These are phyloP conservation scores for Pholiota conissans DNA, from an alignment of 768 basidiomycete species.

Conservation along the genomic window DNA sequence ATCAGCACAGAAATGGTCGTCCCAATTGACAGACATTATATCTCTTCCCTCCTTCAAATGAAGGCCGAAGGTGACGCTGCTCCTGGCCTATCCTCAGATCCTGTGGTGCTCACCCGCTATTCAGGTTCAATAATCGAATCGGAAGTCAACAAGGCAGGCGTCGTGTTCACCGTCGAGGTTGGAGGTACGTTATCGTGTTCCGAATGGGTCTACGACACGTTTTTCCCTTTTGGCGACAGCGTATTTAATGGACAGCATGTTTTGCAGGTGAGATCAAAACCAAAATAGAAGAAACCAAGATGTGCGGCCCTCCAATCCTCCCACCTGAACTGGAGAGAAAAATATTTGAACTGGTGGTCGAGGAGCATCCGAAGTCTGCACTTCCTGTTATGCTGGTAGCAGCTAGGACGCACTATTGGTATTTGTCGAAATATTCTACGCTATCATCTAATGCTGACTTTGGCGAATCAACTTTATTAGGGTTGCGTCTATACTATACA, in stretches of 20 bases:
- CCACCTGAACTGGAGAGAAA: background rate
- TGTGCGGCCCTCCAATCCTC: background rate
- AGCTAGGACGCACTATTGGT: constrained; percentile 13
- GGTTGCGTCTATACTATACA: constrained; percentile 10
- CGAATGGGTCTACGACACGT: background rate
- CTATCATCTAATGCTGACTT: background rate
- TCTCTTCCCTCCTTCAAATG: too few relatives aligned
- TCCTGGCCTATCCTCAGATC: too few relatives aligned
- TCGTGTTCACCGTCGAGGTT: background rate
- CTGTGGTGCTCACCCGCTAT: too few relatives aligned
- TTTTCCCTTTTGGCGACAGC: background rate
- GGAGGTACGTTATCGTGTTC: background rate
- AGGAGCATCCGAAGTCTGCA: background rate
- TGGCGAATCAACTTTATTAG: background rate
- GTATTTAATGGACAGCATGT: background rate
- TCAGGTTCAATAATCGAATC: background rate
- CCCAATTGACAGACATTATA: too few relatives aligned
- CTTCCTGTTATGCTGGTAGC: constrained; percentile 13
- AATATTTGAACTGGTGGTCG: background rate
- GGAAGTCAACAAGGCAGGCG: background rate
- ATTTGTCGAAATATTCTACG: background rate
- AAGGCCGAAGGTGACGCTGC: too few relatives aligned
- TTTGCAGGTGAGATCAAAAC: background rate
- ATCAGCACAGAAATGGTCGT: too few relatives aligned
- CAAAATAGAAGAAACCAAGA: background rate